Conservation (phyloP, 2,329 filamentous ascomycete genomes). For the Microcera coccophila region DNA sequence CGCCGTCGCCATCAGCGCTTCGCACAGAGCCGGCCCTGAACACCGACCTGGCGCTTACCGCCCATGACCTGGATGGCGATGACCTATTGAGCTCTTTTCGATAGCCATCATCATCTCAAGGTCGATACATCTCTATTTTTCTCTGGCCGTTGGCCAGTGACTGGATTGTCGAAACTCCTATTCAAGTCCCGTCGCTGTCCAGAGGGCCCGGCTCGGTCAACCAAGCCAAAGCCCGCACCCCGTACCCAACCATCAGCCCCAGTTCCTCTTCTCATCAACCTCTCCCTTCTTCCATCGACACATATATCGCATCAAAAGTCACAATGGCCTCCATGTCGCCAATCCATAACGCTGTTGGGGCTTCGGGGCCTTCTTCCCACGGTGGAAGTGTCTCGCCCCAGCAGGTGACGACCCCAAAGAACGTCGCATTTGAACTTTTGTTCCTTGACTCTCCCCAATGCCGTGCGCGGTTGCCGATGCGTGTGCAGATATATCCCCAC, state of each 20-base stretch:
- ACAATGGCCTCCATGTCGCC: constrained; percentile 49
- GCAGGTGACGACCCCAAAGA: constrained; percentile 57
- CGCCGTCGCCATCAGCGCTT: constrained; percentile 26
- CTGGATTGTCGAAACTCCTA: constrained; percentile 21
- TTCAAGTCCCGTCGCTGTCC: constrained; percentile 28
- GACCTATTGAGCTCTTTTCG: constrained; percentile 23
- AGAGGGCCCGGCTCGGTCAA: constrained; percentile 23
- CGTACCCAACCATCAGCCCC: constrained; percentile 20
- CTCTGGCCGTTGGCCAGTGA: constrained; percentile 24
- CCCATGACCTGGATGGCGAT: constrained; percentile 30
- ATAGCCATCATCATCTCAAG: constrained; percentile 15
- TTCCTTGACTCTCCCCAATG: constrained; percentile 64
- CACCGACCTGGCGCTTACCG: constrained; percentile 34
- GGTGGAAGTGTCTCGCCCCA: constrained; percentile 46
- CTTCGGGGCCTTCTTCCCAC: constrained; percentile 35
- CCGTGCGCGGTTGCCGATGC: constrained; percentile 74
- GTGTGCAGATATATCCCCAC: constrained; percentile 88
- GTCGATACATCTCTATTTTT: constrained; percentile 14
- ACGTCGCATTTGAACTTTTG: constrained; percentile 74
- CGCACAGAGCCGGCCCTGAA: constrained; percentile 29
- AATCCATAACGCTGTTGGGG: constrained; percentile 33
- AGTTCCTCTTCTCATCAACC: constrained; percentile 10
- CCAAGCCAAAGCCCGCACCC: constrained; percentile 34
- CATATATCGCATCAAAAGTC: constrained; percentile 24
- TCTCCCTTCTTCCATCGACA: constrained; percentile 17